Evolutionary conservation across 257 asterid genomes (phyloP).

Genomic region (Solanum ahanhuiri): DNA sequence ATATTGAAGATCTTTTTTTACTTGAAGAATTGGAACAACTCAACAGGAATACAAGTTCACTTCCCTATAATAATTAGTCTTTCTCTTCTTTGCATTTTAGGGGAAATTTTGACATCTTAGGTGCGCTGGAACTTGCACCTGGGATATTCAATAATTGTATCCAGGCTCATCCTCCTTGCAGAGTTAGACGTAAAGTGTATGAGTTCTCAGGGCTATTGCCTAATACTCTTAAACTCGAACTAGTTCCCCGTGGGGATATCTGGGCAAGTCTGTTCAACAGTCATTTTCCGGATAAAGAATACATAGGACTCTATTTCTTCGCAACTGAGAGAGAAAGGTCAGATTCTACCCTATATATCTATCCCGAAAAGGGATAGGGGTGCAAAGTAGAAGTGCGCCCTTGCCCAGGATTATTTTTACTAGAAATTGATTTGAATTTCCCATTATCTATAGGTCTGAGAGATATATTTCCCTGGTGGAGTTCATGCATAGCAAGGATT

Average conservation of each 20-base stretch:
- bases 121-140: not conserved
- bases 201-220: not conserved
- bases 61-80: not conserved
- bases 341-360: not conserved
- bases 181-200: not conserved
- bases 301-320: not conserved
- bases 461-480: conserved; percentile 36
- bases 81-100: not conserved
- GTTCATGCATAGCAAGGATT: conserved; percentile 10
- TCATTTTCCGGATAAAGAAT: too few relatives aligned
- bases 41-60: not conserved
- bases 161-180: not conserved
- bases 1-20: too few relatives aligned
- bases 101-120: not conserved
- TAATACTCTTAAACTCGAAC: not conserved
- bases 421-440: not conserved
- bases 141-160: not conserved
- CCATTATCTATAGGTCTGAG: conserved; percentile 21
- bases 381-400: not conserved
- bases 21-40: not conserved
- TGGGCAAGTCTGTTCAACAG: not conserved
- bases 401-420: not conserved
- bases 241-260: not conserved
- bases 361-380: not conserved
- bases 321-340: not conserved